Percentiles rank a stretch among this genome's conserved stretches.
phyloP scores from a whole-genome alignment of 257 asterid genomes.

The Nicotiana sylvestris region DNA sequence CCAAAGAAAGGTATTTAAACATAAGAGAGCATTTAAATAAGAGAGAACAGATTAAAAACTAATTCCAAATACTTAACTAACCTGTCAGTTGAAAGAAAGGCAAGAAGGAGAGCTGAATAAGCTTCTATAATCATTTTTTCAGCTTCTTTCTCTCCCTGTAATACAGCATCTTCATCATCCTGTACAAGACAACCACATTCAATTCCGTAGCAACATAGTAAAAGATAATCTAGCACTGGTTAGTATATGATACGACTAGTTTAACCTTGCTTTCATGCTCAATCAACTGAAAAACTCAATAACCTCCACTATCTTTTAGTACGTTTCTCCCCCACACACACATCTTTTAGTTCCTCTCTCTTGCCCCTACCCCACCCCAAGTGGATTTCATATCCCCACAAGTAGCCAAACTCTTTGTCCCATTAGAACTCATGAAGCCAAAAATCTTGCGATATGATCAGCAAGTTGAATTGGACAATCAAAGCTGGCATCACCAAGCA shows the following conservation, averaged over 20 bases:
- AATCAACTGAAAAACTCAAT: neutral
- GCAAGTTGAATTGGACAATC: conserved; percentile 1
- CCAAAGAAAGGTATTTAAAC: conserved; percentile 16
- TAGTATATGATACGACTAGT: neutral
- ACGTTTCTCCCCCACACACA: too few relatives aligned
- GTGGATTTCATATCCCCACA: neutral
- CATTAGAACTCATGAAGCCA: neutral
- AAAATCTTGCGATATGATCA: neutral
- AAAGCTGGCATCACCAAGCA: neutral
- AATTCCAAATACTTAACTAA: conserved; percentile 15
- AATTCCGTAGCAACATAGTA: neutral
- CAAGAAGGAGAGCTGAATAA: conserved; percentile 94
- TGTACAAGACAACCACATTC: conserved; percentile 24
- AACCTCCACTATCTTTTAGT: too few relatives aligned
- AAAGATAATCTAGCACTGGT: neutral
- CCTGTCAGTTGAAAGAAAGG: conserved; percentile 96
- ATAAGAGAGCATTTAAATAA: conserved; percentile 5
- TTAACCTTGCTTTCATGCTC: conserved; percentile 1
- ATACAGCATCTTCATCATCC: conserved; percentile 84
- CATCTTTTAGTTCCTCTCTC: neutral
- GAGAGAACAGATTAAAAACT: neutral
- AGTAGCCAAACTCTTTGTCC: neutral
- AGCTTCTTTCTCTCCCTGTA: conserved; percentile 89
- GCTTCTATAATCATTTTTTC: conserved; percentile 99
- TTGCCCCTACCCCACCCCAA: neutral